Evolutionary conservation across 2,329 filamentous ascomycete genomes (phyloP).

Genomic region (Botrytis hyacinthi): DNA sequence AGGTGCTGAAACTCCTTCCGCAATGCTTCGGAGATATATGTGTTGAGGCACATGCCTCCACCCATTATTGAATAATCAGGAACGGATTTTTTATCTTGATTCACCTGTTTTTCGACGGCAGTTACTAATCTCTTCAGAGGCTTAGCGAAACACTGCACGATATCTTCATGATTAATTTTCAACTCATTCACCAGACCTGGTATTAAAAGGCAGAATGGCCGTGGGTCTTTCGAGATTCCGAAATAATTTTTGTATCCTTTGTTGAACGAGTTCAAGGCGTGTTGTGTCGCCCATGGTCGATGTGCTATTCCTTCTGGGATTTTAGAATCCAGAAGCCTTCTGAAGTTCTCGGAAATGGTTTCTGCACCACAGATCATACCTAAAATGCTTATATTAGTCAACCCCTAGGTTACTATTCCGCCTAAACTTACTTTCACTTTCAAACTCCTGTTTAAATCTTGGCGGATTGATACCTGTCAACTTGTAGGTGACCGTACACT

Average conservation of each 20-base stretch:
- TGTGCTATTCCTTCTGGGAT: not conserved
- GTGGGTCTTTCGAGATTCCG: not conserved
- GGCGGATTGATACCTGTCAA: not conserved
- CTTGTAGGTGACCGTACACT: constrained; percentile 8
- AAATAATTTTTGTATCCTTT: not conserved
- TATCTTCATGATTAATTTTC: not conserved
- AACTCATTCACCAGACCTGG: not conserved
- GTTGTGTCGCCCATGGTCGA: not conserved
- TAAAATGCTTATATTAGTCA: not conserved
- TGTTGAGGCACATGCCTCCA: not conserved
- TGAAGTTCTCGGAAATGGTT: constrained; percentile 9
- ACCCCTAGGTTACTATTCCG: not conserved
- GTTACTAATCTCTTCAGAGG: not conserved
- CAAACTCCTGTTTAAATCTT: constrained; percentile 9
- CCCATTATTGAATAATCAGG: not conserved
- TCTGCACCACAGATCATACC: constrained; percentile 16
- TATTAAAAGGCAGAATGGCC: not conserved
- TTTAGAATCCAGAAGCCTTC: not conserved
- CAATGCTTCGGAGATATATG: not conserved
- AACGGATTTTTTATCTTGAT: not conserved
- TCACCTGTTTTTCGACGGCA: not conserved
- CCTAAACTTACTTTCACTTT: constrained; percentile 3
- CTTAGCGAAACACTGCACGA: not conserved
- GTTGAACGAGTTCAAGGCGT: not conserved
- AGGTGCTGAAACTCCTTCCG: not conserved